Conservation (phyloP, 768 basidiomycete species). For the Clathrus columnatus region DNA sequence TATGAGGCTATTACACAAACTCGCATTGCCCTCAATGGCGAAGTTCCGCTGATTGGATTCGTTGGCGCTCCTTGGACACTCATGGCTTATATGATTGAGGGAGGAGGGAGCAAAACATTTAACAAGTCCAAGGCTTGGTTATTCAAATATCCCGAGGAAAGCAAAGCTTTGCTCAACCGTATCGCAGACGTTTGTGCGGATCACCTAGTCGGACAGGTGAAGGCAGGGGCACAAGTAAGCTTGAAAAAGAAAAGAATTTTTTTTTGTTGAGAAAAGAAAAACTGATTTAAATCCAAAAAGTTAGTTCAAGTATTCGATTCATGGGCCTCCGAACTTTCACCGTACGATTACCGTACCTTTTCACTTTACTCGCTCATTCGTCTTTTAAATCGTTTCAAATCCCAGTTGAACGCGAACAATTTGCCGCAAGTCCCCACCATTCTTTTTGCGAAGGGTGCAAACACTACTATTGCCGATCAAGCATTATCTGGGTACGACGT, state of each 20-base stretch:
- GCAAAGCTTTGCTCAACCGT: conserved; percentile 61
- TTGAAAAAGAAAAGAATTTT: not conserved
- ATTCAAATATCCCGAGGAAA: conserved; percentile 81
- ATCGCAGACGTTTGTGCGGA: conserved; percentile 89
- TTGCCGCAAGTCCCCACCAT: conserved; percentile 70
- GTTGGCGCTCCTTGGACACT: conserved; percentile 98
- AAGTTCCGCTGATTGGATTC: conserved; percentile 95
- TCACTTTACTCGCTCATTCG: conserved; percentile 70
- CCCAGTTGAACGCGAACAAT: conserved; percentile 41
- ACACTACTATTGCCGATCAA: conserved; percentile 45
- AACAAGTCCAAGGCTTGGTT: conserved; percentile 93
- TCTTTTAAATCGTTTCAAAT: conserved; percentile 64
- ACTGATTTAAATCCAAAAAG: conserved; percentile 30
- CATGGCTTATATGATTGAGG: conserved; percentile 97
- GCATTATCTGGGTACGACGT: conserved; percentile 65
- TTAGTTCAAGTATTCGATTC: conserved; percentile 97
- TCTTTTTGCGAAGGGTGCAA: conserved; percentile 92
- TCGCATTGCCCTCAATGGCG: conserved; percentile 68
- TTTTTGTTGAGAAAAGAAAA: not conserved
- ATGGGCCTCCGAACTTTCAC: conserved; percentile 88
- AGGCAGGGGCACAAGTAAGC: conserved; percentile 90
- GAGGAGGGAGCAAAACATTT: conserved; percentile 84
- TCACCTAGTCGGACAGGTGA: conserved; percentile 85
- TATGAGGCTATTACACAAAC: conserved; percentile 87
- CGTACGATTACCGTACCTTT: conserved; percentile 76